These are phyloP conservation scores for Dictyostelium purpureum DNA, from an alignment of 78 protist species.

Conservation along the genomic window DNA sequence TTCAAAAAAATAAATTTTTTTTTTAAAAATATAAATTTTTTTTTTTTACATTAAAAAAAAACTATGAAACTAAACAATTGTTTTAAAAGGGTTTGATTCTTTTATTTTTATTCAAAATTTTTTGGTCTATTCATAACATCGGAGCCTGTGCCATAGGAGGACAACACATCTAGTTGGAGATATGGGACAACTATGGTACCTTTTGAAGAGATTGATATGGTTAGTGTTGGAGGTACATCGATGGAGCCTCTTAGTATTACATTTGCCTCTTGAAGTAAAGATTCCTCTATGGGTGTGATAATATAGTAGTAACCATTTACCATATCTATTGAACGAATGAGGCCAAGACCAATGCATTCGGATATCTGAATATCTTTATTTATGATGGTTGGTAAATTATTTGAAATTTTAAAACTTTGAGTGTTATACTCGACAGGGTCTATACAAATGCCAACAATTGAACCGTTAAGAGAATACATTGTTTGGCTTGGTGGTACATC, in stretches of 20 bases:
- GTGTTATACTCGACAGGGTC: not conserved
- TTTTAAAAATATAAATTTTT: too few relatives aligned
- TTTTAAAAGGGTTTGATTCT: too few relatives aligned
- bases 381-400: constrained; percentile 8
- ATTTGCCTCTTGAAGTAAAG: not conserved
- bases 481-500: constrained; percentile 49
- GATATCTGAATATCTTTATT: not conserved
- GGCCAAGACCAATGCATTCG: constrained; percentile 44
- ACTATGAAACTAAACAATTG: too few relatives aligned
- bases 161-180: not conserved
- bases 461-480: constrained; percentile 32
- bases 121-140: not conserved
- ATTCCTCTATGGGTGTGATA: constrained; percentile 19
- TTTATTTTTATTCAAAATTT: not conserved
- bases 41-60: too few relatives aligned
- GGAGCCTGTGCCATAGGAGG: constrained; percentile 8
- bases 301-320: not conserved
- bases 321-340: constrained; percentile 51
- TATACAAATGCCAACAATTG: constrained; percentile 36
- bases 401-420: not conserved
- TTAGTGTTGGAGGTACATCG: not conserved
- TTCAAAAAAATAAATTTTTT: too few relatives aligned
- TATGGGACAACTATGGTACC: not conserved
- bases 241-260: constrained; percentile 1
- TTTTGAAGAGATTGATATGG: not conserved